Evolutionary conservation across 2,329 filamentous ascomycete genomes (phyloP).

Genomic region (Cyclaneusma minus): DNA sequence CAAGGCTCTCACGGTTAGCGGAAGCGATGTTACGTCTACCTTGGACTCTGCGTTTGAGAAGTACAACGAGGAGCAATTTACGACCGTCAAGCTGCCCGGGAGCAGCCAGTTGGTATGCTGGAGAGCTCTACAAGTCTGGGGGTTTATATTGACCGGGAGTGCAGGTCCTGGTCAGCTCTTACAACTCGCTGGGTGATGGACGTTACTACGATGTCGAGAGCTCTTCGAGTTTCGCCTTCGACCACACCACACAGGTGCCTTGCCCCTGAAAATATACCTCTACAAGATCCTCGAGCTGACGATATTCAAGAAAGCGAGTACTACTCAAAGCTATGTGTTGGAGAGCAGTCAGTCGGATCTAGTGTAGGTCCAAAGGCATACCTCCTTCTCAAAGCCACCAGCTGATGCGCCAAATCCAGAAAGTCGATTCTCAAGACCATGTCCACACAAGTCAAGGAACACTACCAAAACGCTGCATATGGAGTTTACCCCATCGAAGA

Average conservation of each 20-base stretch:
- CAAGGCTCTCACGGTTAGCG: conserved; percentile 64
- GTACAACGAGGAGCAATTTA: conserved; percentile 93
- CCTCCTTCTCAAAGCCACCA: too few species aligned
- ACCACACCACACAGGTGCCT: conserved; percentile 62
- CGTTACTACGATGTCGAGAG: conserved; percentile 85
- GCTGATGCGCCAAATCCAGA: conserved; percentile 25
- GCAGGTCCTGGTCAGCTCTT: conserved; percentile 64
- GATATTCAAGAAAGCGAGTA: conserved; percentile 57
- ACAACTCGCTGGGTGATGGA: conserved; percentile 67
- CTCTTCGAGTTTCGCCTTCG: conserved; percentile 76
- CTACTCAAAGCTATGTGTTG: conserved; percentile 60
- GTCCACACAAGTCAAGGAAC: conserved; percentile 63
- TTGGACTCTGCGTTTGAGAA: conserved; percentile 75
- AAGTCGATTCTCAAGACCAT: conserved; percentile 75
- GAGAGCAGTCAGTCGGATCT: conserved; percentile 66
- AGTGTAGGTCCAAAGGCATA: conserved; percentile 59
- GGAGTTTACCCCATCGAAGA: conserved; percentile 71
- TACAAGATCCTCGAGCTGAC: conserved; percentile 6
- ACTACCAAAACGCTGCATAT: conserved; percentile 69
- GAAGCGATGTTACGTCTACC: conserved; percentile 50
- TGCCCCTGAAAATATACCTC: not conserved
- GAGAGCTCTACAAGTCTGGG: conserved; percentile 1
- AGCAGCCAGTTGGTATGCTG: conserved; percentile 56
- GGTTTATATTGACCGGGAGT: conserved; percentile 1
- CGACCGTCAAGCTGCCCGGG: conserved; percentile 77